Evolutionary conservation across 129 eudicot species (phyloP).

Genomic region (Ambrosia trifida): DNA sequence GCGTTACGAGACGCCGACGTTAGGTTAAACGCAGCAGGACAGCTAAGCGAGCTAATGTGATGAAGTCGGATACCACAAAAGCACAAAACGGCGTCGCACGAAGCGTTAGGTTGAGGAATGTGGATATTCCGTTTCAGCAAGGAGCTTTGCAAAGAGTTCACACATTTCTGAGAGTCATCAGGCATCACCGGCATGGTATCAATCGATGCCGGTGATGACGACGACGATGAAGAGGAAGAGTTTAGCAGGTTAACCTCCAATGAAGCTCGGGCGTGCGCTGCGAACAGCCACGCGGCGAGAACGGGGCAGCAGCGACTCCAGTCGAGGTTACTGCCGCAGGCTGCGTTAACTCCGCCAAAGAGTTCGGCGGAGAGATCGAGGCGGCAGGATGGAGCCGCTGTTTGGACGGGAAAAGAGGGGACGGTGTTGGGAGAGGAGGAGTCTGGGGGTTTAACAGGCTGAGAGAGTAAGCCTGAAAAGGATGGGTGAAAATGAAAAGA

Average conservation of each 20-base stretch:
- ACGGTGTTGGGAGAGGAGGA: constrained; percentile 63
- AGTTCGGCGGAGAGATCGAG: constrained; percentile 84
- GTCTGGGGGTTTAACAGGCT: constrained; percentile 67
- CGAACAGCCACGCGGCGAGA: constrained; percentile 93
- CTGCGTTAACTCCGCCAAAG: constrained; percentile 87
- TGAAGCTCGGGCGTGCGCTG: constrained; percentile 90
- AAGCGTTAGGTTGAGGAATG: constrained; percentile 69
- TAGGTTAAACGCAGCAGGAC: constrained; percentile 76
- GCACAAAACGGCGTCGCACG: constrained; percentile 89
- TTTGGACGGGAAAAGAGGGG: constrained; percentile 85
- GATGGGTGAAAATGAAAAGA: constrained; percentile 16
- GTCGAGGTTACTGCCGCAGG: constrained; percentile 79
- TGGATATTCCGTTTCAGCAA: constrained; percentile 54
- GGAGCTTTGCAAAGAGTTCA: constrained; percentile 72
- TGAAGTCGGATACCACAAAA: constrained; percentile 90
- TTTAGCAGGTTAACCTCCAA: constrained; percentile 33
- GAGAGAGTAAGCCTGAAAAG: constrained; percentile 46
- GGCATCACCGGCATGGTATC: constrained; percentile 90
- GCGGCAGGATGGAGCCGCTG: constrained; percentile 56
- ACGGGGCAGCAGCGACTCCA: constrained; percentile 95
- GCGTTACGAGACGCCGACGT: constrained; percentile 46
- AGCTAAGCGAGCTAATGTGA: constrained; percentile 68
- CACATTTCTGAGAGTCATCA: constrained; percentile 94
- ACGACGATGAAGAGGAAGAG: constrained; percentile 26
- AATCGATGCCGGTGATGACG: constrained; percentile 35